These are phyloP conservation scores for Xylariaceae sp. DNA, from an alignment of 2,329 filamentous ascomycete species.

Conservation along the genomic window DNA sequence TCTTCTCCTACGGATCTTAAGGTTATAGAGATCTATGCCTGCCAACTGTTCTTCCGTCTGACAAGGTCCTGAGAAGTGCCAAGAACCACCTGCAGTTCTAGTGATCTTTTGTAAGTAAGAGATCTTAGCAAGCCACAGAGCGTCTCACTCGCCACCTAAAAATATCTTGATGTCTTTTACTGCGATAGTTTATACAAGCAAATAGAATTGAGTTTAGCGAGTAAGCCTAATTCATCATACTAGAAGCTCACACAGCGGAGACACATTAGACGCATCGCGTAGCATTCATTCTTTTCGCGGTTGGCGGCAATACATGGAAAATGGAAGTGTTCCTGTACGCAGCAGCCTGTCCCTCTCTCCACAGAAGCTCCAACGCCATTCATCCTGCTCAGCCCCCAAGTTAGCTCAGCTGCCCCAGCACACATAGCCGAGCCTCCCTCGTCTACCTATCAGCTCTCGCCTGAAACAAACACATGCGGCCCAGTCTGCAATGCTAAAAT, in stretches of 20 bases:
- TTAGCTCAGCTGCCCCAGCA: no score
- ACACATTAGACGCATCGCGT: neutral
- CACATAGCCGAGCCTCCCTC: conserved; percentile 6
- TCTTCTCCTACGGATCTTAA: no score
- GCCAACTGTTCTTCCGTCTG: no score
- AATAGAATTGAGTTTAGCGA: conserved; percentile 2
- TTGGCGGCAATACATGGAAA: neutral
- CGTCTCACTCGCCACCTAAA: no score
- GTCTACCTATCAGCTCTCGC: neutral
- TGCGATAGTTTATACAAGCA: no score
- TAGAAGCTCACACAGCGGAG: neutral
- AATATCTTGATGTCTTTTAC: no score
- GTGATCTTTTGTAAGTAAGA: no score
- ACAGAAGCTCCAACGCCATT: neutral
- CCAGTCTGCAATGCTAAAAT: neutral
- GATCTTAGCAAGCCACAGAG: no score
- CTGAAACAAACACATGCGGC: neutral
- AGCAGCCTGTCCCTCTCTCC: neutral
- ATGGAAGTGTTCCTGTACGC: neutral
- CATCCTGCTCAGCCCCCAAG: conserved; percentile 14
- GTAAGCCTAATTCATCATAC: neutral
- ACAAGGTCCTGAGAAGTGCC: no score
- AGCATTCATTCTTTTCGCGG: neutral
- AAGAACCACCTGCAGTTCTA: no score
- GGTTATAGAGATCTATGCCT: no score